phyloP scores from a whole-genome alignment of 108 stramenopile species.

The Seminavis robusta region DNA sequence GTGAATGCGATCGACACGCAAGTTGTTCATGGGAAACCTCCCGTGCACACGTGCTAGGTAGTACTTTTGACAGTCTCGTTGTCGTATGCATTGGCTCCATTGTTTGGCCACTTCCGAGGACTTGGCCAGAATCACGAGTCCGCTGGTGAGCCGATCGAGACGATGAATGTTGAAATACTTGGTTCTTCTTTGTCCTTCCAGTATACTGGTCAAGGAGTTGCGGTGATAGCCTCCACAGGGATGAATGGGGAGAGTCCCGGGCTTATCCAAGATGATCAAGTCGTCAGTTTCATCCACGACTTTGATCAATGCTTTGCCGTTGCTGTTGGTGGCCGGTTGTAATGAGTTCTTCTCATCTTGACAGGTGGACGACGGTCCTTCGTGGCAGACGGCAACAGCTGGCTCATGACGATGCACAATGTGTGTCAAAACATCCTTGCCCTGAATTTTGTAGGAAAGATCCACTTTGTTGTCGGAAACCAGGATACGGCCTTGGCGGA shows the following conservation, averaged over 20 bases:
- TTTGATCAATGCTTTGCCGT: constrained; percentile 18
- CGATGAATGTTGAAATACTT: constrained; percentile 75
- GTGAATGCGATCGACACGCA: not conserved
- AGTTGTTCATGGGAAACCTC: constrained; percentile 47
- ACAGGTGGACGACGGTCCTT: constrained; percentile 2
- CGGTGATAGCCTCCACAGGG: constrained; percentile 91
- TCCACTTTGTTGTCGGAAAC: constrained; percentile 57
- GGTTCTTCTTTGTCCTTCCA: constrained; percentile 32
- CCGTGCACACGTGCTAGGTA: constrained; percentile 77
- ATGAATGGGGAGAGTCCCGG: constrained; percentile 89
- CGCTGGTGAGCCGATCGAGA: constrained; percentile 77
- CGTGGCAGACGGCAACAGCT: constrained; percentile 46
- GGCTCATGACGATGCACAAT: constrained; percentile 89
- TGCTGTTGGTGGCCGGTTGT: too few relatives aligned
- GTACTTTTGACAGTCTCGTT: constrained; percentile 69
- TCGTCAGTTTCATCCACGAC: constrained; percentile 62
- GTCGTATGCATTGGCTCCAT: constrained; percentile 60
- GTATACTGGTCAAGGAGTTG: constrained; percentile 72
- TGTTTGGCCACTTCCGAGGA: constrained; percentile 47
- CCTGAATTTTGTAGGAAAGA: constrained; percentile 49
- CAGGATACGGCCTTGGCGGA: constrained; percentile 67
- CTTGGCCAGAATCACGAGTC: constrained; percentile 70
- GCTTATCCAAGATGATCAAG: constrained; percentile 84
- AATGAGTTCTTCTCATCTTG: not conserved
- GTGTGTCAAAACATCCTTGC: constrained; percentile 63